Evolutionary conservation across 202 grass and related monocot genomes (phyloP).

Genomic region (Zizania palustris): DNA sequence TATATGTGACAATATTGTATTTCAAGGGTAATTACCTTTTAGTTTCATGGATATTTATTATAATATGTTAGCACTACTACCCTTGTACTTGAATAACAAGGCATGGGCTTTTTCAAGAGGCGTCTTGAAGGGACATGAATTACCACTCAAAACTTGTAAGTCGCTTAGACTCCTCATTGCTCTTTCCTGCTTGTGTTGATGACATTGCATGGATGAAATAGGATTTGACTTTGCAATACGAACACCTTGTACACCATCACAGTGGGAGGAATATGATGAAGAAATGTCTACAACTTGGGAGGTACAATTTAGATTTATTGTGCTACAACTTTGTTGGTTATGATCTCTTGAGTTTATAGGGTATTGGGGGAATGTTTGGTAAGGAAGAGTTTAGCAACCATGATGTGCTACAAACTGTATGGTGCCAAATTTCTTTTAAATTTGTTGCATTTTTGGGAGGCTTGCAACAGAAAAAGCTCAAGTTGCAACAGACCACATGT

Average conservation of each 20-base stretch:
- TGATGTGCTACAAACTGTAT: not conserved
- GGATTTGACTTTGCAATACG: conserved; percentile 97
- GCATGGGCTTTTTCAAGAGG: conserved; percentile 69
- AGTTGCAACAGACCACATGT: not conserved
- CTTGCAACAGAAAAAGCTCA: conserved; percentile 9
- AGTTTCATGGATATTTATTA: conserved; percentile 25
- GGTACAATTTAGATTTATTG: conserved; percentile 52
- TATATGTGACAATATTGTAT: conserved; percentile 71
- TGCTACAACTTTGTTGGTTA: conserved; percentile 18
- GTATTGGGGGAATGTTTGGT: not conserved
- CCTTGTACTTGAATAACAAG: conserved; percentile 42
- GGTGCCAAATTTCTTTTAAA: not conserved
- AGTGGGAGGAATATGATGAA: conserved; percentile 87
- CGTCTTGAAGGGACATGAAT: conserved; percentile 98
- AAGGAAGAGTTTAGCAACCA: not conserved
- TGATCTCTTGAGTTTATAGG: not conserved
- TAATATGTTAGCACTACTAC: conserved; percentile 16
- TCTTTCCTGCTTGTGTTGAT: conserved; percentile 37
- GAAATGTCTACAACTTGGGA: conserved; percentile 94
- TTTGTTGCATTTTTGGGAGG: not conserved
- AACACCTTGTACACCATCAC: conserved; percentile 94
- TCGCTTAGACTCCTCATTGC: conserved; percentile 15
- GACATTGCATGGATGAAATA: conserved; percentile 64
- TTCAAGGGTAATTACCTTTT: conserved; percentile 69
- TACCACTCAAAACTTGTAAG: conserved; percentile 85